A percentile compares a stretch with the other conserved stretches of the same genome.
phyloP scores from a whole-genome alignment of 2,329 filamentous ascomycete species.

The Verticillium isaacii region DNA sequence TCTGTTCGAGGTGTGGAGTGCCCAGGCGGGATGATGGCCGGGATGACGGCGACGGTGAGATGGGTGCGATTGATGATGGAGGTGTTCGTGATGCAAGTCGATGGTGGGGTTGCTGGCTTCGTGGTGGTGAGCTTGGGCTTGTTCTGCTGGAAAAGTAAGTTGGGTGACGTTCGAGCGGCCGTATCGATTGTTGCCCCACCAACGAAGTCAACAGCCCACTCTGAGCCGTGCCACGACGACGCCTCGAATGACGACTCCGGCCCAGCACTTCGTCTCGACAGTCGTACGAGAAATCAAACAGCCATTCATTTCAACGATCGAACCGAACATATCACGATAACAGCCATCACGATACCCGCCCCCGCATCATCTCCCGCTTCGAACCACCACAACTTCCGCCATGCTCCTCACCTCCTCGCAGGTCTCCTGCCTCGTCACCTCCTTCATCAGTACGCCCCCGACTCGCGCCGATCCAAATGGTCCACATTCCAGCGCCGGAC shows the following conservation, averaged over 20 bases:
- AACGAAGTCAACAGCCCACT: conserved; percentile 22
- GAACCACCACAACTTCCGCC: conserved; percentile 2
- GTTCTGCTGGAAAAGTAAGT: not conserved
- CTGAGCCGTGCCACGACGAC: not conserved
- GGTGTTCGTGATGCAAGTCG: not conserved
- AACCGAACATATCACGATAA: not conserved
- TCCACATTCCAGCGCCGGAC: conserved; percentile 5
- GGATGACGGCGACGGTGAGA: no score
- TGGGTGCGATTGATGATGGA: not conserved
- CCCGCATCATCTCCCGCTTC: not conserved
- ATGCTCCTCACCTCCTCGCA: conserved; percentile 65
- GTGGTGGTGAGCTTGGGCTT: not conserved
- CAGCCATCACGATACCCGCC: not conserved
- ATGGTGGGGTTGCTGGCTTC: not conserved
- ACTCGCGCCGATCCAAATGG: conserved; percentile 4
- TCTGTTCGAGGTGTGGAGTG: no score
- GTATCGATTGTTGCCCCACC: conserved; percentile 31
- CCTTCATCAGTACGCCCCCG: conserved; percentile 51
- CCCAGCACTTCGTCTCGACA: conserved; percentile 3
- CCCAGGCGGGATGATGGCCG: not conserved
- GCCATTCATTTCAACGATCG: not conserved
- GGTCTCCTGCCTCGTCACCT: conserved; percentile 64
- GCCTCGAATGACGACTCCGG: conserved; percentile 3
- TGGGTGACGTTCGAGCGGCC: not conserved
- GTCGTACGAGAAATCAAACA: not conserved